Conservation (phyloP, 257 asterid genomes). For the Parsonsia alboflavescens region DNA sequence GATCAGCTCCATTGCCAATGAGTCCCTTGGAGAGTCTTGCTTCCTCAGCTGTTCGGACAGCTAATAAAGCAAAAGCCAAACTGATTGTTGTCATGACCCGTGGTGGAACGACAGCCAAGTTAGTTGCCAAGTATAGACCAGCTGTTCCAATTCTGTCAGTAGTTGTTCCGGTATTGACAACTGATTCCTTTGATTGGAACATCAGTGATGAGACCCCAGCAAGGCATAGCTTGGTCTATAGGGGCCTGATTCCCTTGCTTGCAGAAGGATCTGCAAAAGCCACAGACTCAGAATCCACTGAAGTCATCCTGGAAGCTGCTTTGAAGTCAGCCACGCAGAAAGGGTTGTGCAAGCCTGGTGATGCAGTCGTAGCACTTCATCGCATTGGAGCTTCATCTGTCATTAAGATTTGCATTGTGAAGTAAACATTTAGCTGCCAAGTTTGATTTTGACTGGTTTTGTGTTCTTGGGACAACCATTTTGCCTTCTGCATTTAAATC, state of each 20-base stretch:
- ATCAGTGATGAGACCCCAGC: slow-evolving; percentile 77
- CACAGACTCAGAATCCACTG: slow-evolving; percentile 71
- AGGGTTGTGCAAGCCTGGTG: slow-evolving; percentile 67
- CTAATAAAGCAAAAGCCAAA: slow-evolving; percentile 59
- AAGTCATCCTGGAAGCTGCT: slow-evolving; percentile 61
- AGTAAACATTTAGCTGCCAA: slow-evolving; percentile 31
- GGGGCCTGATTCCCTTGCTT: slow-evolving; percentile 74
- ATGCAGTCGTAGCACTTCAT: slow-evolving; percentile 73
- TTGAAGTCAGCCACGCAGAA: slow-evolving; percentile 42
- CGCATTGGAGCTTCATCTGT: slow-evolving; percentile 72
- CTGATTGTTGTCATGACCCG: slow-evolving; percentile 83
- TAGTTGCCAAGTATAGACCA: slow-evolving; percentile 82
- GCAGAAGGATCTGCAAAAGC: slow-evolving; percentile 82
- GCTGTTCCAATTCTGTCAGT: slow-evolving; percentile 78
- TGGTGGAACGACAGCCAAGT: slow-evolving; percentile 80
- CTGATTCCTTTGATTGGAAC: slow-evolving; percentile 74
- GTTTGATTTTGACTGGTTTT: neutral
- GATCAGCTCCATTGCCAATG: slow-evolving; percentile 76
- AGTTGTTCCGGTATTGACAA: slow-evolving; percentile 66
- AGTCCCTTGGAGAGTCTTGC: slow-evolving; percentile 84
- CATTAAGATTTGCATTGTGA: slow-evolving; percentile 70
- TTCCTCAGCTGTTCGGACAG: slow-evolving; percentile 73
- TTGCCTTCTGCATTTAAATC: neutral
- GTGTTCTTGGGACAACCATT: neutral
- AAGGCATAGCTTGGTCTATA: slow-evolving; percentile 70